Base-by-base conservation (phyloP, 352 stramenopile species). In the Phytophthora ramorum region DNA sequence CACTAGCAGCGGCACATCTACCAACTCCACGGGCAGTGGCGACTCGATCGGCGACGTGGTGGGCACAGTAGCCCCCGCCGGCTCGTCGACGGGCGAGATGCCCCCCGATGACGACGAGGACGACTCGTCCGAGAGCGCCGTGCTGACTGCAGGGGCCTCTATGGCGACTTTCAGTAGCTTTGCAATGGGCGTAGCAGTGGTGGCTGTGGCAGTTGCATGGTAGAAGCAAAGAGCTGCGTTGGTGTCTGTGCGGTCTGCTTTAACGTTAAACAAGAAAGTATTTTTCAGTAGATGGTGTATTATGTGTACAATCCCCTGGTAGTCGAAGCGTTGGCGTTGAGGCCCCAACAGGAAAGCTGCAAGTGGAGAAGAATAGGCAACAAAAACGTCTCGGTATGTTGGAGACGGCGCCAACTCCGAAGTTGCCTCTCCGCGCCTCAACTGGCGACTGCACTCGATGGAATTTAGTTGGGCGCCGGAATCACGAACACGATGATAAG, bases 401-500 rank as follows among this genome's bases (percentile, higher is more conserved):
- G 26, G 22, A 58, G 58, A 51, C 44, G 32, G 37, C 44, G 17
- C 7, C 32, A 41, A 45, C n/a, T 32, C 26, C 26, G 26, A 32
- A 32, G 26, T 32, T 32, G 26, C 26, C 7, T 32, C 26, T 32
- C 7, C 26, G 26, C 26, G 20, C 34, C 10, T 63, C 34, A 24
- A 54, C 20, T 56, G 28, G 53, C 34, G 47, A 54, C 10, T 45
- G 40, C 34, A 51, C 37, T 16, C 7, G 10, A 37, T 32, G 5
- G n/a, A 43, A 30, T 43, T 66, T 75, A 71, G 0, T 71, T 77
- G 34, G 69, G 52, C 40, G 54, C 65, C n/a, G 71, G 74, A 50
- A 89, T 79, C n/a, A 85, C 51, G 37, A 78, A 83, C 34, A 90
- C 67, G 48, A 87, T 61, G 66, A 90, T 78, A 24, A 91, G 64